Evolutionary conservation across 2,329 filamentous ascomycete species (phyloP), one percentile per base, ranked within the genome.

Genomic region (Eutypa lata): DNA sequence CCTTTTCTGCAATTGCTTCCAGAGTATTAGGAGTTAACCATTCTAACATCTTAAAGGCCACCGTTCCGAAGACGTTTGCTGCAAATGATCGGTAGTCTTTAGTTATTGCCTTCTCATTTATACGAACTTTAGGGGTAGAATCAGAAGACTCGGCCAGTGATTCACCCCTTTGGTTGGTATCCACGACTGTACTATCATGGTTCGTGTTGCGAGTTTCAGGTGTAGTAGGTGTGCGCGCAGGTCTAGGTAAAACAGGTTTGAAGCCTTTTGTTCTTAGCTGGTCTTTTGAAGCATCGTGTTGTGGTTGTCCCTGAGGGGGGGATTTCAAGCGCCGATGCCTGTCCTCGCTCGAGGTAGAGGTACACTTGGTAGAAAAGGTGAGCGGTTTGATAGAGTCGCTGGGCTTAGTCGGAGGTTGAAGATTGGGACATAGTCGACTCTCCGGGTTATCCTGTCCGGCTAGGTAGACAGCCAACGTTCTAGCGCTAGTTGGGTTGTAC

Each of bases 361-460:
- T 59, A 16, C 62, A 62, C 50, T 67, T 75, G 7, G 70, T 66
- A 18, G 66, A 62, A 59, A 84, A 79, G 35, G 76, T 65, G 14
- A 84, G 70, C 16, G 76, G 76, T 52, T 72, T 74, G 28, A 78
- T 59, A 8, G 77, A 73, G 24, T 77, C 73, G 4, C 78, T 73
- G 0, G 75, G 69, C 16, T 71, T 69, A 48, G 72, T 73, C 1
- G 75, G 69, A 5, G 71, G 67, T 45, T 71, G 70, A 16, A 83
- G 67, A 21, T 73, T 67, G 1, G 78, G 78, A 48, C 91, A 96
- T 0, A 96, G 74, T 2, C 82, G 83, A 53, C 74, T 77, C 57
- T 90, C 85, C 0, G 91, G 84, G 58, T 94, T 84, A 61, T 92
- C 88, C 65, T 91, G 86, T 63, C 87, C 89, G 10, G 91, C 90